Base-by-base conservation (phyloP, 2,329 filamentous ascomycete genomes). In the Fusarium cyanostomum region DNA sequence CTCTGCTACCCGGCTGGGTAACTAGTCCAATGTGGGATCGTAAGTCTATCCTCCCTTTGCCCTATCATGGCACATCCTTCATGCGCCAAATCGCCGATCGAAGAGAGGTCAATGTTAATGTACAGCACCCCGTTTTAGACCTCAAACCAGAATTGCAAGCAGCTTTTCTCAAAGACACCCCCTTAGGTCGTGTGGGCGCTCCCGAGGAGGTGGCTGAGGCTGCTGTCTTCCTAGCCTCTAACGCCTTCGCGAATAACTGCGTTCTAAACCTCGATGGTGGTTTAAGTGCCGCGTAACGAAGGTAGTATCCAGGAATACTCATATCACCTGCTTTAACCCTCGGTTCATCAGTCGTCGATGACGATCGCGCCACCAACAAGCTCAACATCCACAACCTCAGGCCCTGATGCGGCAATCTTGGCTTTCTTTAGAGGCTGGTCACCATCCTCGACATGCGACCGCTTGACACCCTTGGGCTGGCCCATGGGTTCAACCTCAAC, bases 251-350 rank as follows among this genome's bases (percentile, higher is more conserved):
- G 53, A 94, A 94, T 74, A 96, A 96, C 66, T 95, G 92, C 74
- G 83, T 94, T 46, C 81, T 97, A 48, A 95, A 94, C 74, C 81
- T 97, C 26, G 93, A 96, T 75, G 93, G 93, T 13, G 93, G 93
- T 2, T 75, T 96, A 66, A 93, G 90, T 74, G 91, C 90, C 46
- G 77, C 76, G 68, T 91, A 73, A 82, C 55, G 26, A 54, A 50
- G 24, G 49, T 21, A 57, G 31, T 26, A 50, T 49, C 46, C 42
- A 46, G 46, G 34, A 34, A 60, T 61, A 48, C 52, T 44, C 24
- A 56, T 50, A 51, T 34, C 41, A 42, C 43, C 30, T 61, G 26
- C 60, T 37, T 18, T 33, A 31, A 45, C 27, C 46, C 8, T 43
- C 10, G 30, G 18, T 39, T 31, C 27, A 51, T 82, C 74, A 87